Base-by-base conservation (phyloP, 169 alveolate species). In the Eimeria acervulina region DNA sequence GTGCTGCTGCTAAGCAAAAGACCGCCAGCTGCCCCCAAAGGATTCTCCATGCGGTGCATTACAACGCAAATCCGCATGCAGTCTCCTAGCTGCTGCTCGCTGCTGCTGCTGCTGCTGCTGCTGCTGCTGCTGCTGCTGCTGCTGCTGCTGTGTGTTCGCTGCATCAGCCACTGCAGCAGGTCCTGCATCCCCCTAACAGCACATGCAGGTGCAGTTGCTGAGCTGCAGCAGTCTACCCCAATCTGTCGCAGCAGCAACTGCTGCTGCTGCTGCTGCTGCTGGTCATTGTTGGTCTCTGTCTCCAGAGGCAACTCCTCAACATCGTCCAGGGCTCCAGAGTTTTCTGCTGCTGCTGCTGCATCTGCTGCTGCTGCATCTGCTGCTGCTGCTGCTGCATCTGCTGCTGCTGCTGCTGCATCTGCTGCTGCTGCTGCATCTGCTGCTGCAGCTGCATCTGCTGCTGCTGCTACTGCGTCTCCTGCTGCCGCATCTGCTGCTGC, bases 1-100 rank as follows among this genome's bases (percentile, higher is more conserved):
- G 94, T 87, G 83, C 44, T 61, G 83, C 94, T 87, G 84, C 94
- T 68, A 3, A 87, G 40, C 55, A 87, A 61, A 40, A 59, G n/a
- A 40, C 83, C 94, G 1, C 94, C 94, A 2, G 66, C 61, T 40
- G 94, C 94, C 3, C 94, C 94, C 7, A 68, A 52, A 1, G 83
- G 26, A 61, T 63, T 87, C 44, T 87, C 94, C 94, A 87, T 59
- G 26, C 94, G 33, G 40, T 87, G 94, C 33, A 42, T 23, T 36
- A 87, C 55, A 13, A 87, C 42, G 63, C 94, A 87, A 26, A 87
- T 42, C 26, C 94, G 80, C 63, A 44, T 55, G 66, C 94, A 87
- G 33, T 23, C 83, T 0, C 94, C 94, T 2, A 59, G 72, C 55
- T 47, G 55, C 55, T 47, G 55, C 68, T 66, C 33, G 68, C 19